A percentile compares a stretch with the other conserved stretches of the same genome.
These are phyloP conservation scores for Allium cepa DNA, from an alignment of 106 monocot genomes.

Conservation along the genomic window DNA sequence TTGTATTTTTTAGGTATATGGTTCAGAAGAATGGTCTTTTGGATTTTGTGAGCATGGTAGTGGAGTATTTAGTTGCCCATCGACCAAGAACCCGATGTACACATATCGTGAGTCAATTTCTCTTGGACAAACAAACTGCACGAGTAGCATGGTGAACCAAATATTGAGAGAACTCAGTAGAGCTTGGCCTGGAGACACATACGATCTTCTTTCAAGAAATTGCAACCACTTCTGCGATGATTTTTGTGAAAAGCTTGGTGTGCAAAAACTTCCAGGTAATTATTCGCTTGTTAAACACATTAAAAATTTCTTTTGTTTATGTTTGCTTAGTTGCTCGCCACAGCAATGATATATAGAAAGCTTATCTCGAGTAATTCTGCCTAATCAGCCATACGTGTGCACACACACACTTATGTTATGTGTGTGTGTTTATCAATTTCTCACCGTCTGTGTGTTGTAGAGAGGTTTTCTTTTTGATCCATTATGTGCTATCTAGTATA, in stretches of 20 bases:
- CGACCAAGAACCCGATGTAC: constrained; percentile 35
- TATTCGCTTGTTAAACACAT: too few relatives aligned
- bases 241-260: constrained; percentile 35
- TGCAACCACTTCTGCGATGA: constrained; percentile 46
- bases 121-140: constrained; percentile 29
- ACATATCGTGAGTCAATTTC: constrained; percentile 34
- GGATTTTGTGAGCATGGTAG: constrained; percentile 44
- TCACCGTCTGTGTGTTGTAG: too few relatives aligned
- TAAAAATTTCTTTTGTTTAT: not conserved
- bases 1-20: constrained; percentile 26
- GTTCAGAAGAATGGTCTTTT: constrained; percentile 51
- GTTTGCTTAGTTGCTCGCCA: not conserved
- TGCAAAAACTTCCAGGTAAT: constrained; percentile 40
- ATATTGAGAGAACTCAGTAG: constrained; percentile 38
- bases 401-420: too few relatives aligned
- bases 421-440: too few relatives aligned
- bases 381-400: too few relatives aligned
- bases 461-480: too few relatives aligned
- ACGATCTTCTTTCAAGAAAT: constrained; percentile 47
- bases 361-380: too few relatives aligned
- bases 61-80: constrained; percentile 41
- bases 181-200: constrained; percentile 42
- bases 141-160: constrained; percentile 18
- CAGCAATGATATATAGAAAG: too few relatives aligned
- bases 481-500: too few relatives aligned